Base-by-base conservation (phyloP, 768 basidiomycete species). In the Obba rivulosa region DNA sequence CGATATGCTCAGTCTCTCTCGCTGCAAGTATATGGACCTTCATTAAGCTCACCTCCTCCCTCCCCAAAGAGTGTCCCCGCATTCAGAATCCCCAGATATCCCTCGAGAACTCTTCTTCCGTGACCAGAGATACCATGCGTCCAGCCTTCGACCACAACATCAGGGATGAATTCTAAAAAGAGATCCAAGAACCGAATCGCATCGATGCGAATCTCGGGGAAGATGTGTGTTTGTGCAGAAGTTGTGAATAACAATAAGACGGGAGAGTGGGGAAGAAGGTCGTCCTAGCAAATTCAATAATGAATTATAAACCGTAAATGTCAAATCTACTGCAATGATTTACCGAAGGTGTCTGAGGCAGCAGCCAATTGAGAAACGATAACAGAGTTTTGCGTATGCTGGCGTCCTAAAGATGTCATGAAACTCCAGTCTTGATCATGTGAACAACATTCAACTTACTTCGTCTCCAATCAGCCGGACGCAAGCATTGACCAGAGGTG, bases 221-320 rank as follows among this genome's bases (percentile, higher is more conserved):
- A 96, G 41, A 98, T 95, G 58, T 94, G 88, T 0, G 91, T 93
- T 63, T 94, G 86, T 0, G 92, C 91, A 9, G 93, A 95, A 5
- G 89, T 84, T 0, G 83, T 81, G 62, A 93, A 95, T 14, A 98
- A 78, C 20, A 97, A 72, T 4, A 97, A 71, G 0, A 83, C 59
- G 1, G 88, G 71, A 0, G 85, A 73, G 60, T 96, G 90, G 4
- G 94, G 92, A 1, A 70, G 50, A 1, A 97, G 66, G 43, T 80
- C 74, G 35, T 83, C 75, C 92, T 94, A 56, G 35, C 37, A 11
- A 23, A 8, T 43, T 10, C 20, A 39, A 21, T 34, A 23, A 22
- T 40, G 3, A 13, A 13, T 14, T 35, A 22, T 21, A 14, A 9
- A 13, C 28, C 2, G 35, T 37, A 23, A 47, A n/a, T 14, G 11